These are phyloP conservation scores for Aspergillus costaricaensis DNA, from an alignment of 2,329 filamentous ascomycete species.

Conservation along the genomic window DNA sequence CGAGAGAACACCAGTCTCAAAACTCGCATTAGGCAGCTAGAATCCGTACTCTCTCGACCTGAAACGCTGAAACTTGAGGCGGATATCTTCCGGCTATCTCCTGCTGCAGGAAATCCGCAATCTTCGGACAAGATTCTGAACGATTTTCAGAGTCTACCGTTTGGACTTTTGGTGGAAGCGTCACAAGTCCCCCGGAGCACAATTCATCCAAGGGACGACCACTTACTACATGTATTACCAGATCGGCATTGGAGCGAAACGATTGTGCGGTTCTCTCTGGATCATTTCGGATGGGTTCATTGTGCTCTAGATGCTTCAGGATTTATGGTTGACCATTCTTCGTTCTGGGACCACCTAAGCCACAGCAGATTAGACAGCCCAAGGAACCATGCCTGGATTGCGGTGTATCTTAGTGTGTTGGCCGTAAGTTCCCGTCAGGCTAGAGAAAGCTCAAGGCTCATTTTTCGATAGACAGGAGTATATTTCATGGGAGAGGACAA, in stretches of 20 bases:
- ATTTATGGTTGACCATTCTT: neutral
- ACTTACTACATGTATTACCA: neutral
- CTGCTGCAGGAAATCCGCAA: neutral
- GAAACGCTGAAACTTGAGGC: conserved; percentile 2
- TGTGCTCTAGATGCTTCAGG: neutral
- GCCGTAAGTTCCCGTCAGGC: neutral
- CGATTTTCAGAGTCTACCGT: conserved; percentile 3
- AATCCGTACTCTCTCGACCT: conserved; percentile 3
- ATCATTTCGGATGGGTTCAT: conserved; percentile 1
- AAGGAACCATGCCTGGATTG: neutral
- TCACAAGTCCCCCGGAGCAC: neutral
- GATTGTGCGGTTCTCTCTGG: neutral
- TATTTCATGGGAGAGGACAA: neutral
- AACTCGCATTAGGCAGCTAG: conserved; percentile 6
- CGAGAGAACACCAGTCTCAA: conserved; percentile 5
- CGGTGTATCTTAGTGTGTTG: conserved; percentile 4
- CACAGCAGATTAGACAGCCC: neutral
- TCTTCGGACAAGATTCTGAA: neutral
- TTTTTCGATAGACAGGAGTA: neutral
- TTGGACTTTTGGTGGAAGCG: conserved; percentile 2
- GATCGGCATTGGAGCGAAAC: conserved; percentile 2
- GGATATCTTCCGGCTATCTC: neutral
- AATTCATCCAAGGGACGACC: neutral
- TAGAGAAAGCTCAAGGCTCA: neutral
- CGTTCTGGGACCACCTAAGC: neutral